A percentile compares a stretch with the other conserved stretches of the same genome.
These are phyloP conservation scores for Trypanosoma cruzi DNA, from an alignment of 208 protist species.

Conservation along the genomic window DNA sequence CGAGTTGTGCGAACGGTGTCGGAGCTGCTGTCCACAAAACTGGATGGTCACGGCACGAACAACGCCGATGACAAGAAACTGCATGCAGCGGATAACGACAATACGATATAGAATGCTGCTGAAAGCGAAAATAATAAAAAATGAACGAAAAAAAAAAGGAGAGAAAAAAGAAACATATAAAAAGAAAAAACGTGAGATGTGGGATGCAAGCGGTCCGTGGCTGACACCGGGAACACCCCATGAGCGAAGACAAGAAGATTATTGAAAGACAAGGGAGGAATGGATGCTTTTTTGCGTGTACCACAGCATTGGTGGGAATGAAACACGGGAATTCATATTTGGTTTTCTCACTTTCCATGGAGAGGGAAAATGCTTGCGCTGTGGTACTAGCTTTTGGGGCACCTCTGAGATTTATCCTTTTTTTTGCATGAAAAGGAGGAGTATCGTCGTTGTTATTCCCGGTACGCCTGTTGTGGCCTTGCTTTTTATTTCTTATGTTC, in stretches of 20 bases:
- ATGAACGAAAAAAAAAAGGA: background rate
- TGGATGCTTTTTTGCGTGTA: too few relatives aligned
- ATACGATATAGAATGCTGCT: background rate
- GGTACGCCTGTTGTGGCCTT: background rate
- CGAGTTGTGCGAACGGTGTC: conserved; percentile 3
- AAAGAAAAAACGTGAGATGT: background rate
- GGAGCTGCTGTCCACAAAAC: background rate
- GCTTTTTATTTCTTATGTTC: conserved; percentile 1
- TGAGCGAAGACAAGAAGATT: too few relatives aligned
- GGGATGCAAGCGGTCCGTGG: too few relatives aligned
- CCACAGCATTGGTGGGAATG: too few relatives aligned
- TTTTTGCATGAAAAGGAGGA: background rate
- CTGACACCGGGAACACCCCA: too few relatives aligned
- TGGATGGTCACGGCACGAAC: background rate
- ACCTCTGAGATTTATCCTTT: background rate
- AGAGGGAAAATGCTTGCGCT: background rate
- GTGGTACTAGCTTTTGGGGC: background rate
- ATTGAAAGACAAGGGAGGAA: too few relatives aligned
- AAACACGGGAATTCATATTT: background rate
- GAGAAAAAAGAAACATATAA: background rate
- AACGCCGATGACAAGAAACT: background rate
- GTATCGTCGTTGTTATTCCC: background rate
- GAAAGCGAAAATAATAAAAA: conserved; percentile 4
- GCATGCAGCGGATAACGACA: background rate
- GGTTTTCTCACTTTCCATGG: background rate